Evolutionary conservation across 768 basidiomycete genomes (phyloP).

Genomic region (Leccinum disarticulatum): DNA sequence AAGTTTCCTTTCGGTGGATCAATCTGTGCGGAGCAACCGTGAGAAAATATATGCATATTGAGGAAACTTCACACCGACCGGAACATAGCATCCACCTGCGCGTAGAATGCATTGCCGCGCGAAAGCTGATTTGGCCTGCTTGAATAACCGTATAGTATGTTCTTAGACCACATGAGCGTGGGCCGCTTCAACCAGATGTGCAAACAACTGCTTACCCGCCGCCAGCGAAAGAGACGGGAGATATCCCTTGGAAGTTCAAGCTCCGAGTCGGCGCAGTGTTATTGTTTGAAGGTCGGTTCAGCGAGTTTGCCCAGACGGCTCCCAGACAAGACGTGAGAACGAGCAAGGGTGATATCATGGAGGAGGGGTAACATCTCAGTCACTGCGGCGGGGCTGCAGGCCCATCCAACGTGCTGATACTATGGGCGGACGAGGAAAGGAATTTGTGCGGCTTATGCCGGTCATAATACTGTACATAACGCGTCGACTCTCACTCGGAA

Average conservation of each 20-base stretch:
- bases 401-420: constrained; percentile 20
- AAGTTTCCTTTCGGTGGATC: constrained; percentile 46
- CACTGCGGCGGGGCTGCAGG: constrained; percentile 5
- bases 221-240: constrained; percentile 43
- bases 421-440: background rate
- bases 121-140: constrained; percentile 62
- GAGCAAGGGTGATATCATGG: background rate
- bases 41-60: background rate
- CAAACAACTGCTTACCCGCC: constrained; percentile 48
- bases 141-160: constrained; percentile 66
- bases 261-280: constrained; percentile 30
- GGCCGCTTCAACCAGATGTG: background rate
- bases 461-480: background rate
- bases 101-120: constrained; percentile 56
- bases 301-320: constrained; percentile 6
- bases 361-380: constrained; percentile 21
- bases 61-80: constrained; percentile 33
- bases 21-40: constrained; percentile 34
- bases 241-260: constrained; percentile 40
- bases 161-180: constrained; percentile 36
- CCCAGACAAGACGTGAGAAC: constrained; percentile 12
- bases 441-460: background rate
- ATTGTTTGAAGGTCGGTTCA: constrained; percentile 9
- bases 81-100: constrained; percentile 53
- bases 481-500: too few species aligned